These are phyloP conservation scores for Candida easanensis DNA, from an alignment of 805 yeast species.

Conservation along the genomic window DNA sequence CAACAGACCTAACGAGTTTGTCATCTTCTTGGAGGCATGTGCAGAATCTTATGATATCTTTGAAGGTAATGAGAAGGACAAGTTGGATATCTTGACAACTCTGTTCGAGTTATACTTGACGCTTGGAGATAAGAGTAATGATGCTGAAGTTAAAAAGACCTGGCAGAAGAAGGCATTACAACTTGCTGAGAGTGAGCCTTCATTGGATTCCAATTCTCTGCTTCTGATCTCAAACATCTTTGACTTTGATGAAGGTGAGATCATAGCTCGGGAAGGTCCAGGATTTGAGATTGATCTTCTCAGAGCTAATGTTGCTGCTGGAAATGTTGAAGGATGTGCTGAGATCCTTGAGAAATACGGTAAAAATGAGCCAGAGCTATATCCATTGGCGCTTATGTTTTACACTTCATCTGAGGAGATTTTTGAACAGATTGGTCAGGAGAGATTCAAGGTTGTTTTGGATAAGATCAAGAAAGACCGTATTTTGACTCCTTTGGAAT, in stretches of 20 bases:
- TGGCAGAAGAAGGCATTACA: slow-evolving; percentile 69
- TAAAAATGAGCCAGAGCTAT: slow-evolving; percentile 59
- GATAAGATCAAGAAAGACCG: slow-evolving; percentile 48
- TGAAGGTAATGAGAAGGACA: slow-evolving; percentile 67
- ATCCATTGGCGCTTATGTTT: slow-evolving; percentile 59
- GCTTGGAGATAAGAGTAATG: slow-evolving; percentile 42
- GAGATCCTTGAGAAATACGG: slow-evolving; percentile 60
- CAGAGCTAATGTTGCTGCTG: slow-evolving; percentile 57
- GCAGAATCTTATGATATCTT: slow-evolving; percentile 71
- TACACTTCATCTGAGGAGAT: slow-evolving; percentile 55
- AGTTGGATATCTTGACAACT: slow-evolving; percentile 70
- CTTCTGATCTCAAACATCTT: slow-evolving; percentile 41
- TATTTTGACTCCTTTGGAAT: slow-evolving; percentile 69
- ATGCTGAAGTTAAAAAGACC: slow-evolving; percentile 33
- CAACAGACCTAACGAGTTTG: slow-evolving; percentile 84
- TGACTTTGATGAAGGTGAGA: slow-evolving; percentile 49
- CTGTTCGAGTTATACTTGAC: slow-evolving; percentile 78
- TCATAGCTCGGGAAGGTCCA: slow-evolving; percentile 31
- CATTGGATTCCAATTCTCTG: slow-evolving; percentile 55
- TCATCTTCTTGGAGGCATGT: slow-evolving; percentile 89
- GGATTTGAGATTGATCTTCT: slow-evolving; percentile 53
- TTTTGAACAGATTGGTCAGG: slow-evolving; percentile 49
- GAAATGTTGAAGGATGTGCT: slow-evolving; percentile 55
- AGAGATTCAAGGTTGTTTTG: slow-evolving; percentile 46
- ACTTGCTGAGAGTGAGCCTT: slow-evolving; percentile 44